Percentiles rank a stretch among this genome's conserved stretches.
Conservation (phyloP, 352 stramenopile species). For the Pythium pyrilobum region DNA sequence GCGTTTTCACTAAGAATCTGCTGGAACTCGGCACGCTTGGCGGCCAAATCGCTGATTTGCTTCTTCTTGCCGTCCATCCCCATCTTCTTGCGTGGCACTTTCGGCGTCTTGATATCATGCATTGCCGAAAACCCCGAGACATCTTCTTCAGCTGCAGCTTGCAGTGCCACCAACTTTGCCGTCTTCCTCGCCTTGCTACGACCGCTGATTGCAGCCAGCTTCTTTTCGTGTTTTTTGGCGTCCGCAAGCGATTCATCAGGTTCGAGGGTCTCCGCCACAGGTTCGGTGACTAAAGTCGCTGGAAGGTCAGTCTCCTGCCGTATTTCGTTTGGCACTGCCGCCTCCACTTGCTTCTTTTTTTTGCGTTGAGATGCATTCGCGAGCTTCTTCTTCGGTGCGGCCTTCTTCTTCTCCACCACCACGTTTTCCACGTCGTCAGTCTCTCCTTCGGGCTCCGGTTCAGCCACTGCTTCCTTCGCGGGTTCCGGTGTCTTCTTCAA, state of each 20-base stretch:
- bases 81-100: slow-evolving; percentile 50
- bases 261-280: slow-evolving; percentile 20
- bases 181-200: slow-evolving; percentile 11
- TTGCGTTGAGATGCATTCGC: too few species aligned
- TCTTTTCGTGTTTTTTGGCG: slow-evolving; percentile 1
- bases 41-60: slow-evolving; percentile 22
- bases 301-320: too few species aligned
- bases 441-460: neutral
- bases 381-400: neutral
- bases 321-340: too few species aligned
- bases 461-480: neutral
- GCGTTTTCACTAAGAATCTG: slow-evolving; percentile 26
- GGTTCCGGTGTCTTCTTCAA: neutral
- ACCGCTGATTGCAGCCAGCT: slow-evolving; percentile 1
- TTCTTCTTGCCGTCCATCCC: slow-evolving; percentile 34
- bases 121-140: slow-evolving; percentile 17
- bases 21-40: slow-evolving; percentile 45
- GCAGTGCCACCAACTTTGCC: slow-evolving; percentile 7
- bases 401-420: neutral
- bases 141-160: neutral
- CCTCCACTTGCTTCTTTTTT: too few species aligned
- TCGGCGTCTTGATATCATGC: slow-evolving; percentile 62
- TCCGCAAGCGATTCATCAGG: too few species aligned
- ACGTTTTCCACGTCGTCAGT: neutral
- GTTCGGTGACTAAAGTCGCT: slow-evolving; percentile 14